Evolutionary conservation across 2,329 filamentous ascomycete genomes (phyloP).

Genomic region (Akanthomyces muscarius): DNA sequence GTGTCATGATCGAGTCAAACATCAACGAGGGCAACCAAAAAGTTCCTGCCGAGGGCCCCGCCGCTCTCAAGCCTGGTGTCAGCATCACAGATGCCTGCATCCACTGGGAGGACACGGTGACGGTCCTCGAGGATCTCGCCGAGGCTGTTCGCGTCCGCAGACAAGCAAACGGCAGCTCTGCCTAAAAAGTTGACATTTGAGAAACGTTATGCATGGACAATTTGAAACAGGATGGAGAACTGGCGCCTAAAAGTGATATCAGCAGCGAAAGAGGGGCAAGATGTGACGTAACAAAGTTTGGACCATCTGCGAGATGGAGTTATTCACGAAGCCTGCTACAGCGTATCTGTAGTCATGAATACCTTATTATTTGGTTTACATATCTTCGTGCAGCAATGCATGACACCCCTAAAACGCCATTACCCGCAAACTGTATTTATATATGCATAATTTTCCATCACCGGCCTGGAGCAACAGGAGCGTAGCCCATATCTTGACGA

Average conservation of each 20-base stretch:
- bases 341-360: neutral
- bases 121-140: slow-evolving; percentile 79
- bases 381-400: neutral
- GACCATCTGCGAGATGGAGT: slow-evolving; percentile 4
- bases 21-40: slow-evolving; percentile 90
- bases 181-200: neutral
- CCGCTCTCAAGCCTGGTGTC: slow-evolving; percentile 78
- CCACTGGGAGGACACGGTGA: slow-evolving; percentile 80
- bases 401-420: neutral
- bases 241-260: slow-evolving; percentile 3
- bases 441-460: slow-evolving; percentile 20
- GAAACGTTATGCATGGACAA: slow-evolving; percentile 1
- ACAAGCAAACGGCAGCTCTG: slow-evolving; percentile 40
- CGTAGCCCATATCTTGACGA: slow-evolving; percentile 28
- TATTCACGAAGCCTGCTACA: neutral
- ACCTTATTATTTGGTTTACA: slow-evolving; percentile 2
- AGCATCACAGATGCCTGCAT: slow-evolving; percentile 97
- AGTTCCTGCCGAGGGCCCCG: slow-evolving; percentile 76
- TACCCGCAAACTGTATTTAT: neutral
- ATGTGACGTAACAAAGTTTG: neutral
- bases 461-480: slow-evolving; percentile 23
- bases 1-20: slow-evolving; percentile 98
- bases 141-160: slow-evolving; percentile 76
- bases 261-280: neutral
- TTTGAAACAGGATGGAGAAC: neutral